Conservation (phyloP, 805 yeast species). For the Ogataea methanolica region DNA sequence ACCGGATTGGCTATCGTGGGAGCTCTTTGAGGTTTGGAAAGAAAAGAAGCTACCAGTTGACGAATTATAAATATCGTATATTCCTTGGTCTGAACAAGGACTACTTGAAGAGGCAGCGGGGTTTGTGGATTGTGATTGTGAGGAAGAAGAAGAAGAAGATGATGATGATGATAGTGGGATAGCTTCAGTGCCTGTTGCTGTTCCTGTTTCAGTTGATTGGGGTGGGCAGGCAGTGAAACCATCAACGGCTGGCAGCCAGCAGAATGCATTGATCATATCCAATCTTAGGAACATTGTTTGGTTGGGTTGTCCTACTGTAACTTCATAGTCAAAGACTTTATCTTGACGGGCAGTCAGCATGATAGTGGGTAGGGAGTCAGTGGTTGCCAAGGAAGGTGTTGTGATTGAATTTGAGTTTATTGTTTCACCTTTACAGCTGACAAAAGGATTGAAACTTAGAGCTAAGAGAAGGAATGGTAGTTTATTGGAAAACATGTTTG, state of each 20-base stretch:
- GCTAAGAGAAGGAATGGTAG: no score
- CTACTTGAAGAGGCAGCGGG: not conserved
- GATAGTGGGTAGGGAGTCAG: slow-evolving; percentile 16
- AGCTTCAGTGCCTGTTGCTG: not conserved
- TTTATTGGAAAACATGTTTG: no score
- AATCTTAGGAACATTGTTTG: slow-evolving; percentile 24
- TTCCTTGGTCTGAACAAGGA: slow-evolving; percentile 23
- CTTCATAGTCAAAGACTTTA: slow-evolving; percentile 21
- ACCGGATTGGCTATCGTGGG: slow-evolving; percentile 6
- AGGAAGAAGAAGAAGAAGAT: not conserved
- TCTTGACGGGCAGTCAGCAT: slow-evolving; percentile 6
- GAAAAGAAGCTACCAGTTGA: slow-evolving; percentile 10
- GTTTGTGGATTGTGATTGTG: not conserved
- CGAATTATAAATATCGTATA: slow-evolving; percentile 22
- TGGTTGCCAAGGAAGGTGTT: not conserved
- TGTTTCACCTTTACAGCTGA: no score
- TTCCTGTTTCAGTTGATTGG: not conserved
- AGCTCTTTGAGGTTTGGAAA: not conserved
- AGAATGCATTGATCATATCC: slow-evolving; percentile 25
- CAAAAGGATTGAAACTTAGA: no score
- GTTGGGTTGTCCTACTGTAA: slow-evolving; percentile 22
- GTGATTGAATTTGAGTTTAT: not conserved
- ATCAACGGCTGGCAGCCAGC: slow-evolving; percentile 28
- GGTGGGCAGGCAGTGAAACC: slow-evolving; percentile 19
- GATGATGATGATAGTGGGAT: not conserved